Evolutionary conservation across 805 yeast genomes (phyloP).

Genomic region (Candida mattraensis): DNA sequence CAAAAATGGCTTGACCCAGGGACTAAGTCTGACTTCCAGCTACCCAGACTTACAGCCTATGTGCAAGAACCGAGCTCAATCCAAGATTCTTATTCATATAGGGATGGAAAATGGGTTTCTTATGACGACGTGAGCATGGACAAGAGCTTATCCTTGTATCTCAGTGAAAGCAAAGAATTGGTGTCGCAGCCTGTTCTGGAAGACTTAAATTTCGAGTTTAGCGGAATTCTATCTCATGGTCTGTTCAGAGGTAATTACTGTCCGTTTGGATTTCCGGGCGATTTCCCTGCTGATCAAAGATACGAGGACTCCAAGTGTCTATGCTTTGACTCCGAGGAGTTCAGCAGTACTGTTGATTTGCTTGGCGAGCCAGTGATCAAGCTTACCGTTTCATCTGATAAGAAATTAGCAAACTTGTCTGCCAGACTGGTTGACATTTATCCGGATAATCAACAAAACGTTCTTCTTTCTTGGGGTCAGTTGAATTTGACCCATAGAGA

Average conservation of each 20-base stretch:
- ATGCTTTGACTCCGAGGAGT: constrained; percentile 34
- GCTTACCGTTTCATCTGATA: constrained; percentile 36
- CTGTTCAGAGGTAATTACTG: constrained; percentile 45
- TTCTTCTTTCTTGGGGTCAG: constrained; percentile 47
- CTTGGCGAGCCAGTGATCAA: constrained; percentile 40
- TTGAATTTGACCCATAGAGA: constrained; percentile 42
- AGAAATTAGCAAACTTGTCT: constrained; percentile 39
- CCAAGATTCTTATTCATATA: constrained; percentile 36
- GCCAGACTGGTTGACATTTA: constrained; percentile 42
- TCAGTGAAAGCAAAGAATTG: constrained; percentile 15
- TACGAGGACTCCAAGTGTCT: constrained; percentile 42
- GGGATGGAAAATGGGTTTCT: constrained; percentile 44
- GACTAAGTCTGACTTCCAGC: constrained; percentile 22
- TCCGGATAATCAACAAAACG: constrained; percentile 37
- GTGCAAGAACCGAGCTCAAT: constrained; percentile 44
- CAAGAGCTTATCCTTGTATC: constrained; percentile 16
- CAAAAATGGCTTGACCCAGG: constrained; percentile 37
- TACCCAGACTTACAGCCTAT: constrained; percentile 41
- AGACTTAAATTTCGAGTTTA: constrained; percentile 20
- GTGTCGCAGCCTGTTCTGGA: background rate
- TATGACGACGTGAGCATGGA: constrained; percentile 18
- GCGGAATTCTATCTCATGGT: constrained; percentile 42
- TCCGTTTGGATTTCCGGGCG: constrained; percentile 48
- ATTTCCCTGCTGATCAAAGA: constrained; percentile 46
- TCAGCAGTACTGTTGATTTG: constrained; percentile 28